phyloP scores from a whole-genome alignment of 2,329 filamentous ascomycete genomes.

The Tolypocladium guangdongense region DNA sequence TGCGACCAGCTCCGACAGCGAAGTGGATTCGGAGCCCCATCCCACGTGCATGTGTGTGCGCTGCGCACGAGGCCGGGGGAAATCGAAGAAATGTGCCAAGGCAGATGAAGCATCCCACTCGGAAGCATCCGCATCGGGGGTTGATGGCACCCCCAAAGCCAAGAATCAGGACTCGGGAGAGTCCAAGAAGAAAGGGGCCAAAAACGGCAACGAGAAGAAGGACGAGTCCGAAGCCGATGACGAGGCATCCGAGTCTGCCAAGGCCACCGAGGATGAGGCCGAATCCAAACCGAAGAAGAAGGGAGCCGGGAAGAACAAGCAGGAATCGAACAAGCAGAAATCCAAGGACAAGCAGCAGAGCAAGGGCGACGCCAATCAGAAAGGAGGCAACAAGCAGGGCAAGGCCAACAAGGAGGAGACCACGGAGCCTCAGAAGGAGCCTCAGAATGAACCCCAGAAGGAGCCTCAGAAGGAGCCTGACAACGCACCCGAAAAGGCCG shows the following conservation, averaged over 20 bases:
- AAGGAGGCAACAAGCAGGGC: slow-evolving; percentile 2
- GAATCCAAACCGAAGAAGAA: slow-evolving; percentile 1
- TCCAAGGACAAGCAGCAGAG: slow-evolving; percentile 7
- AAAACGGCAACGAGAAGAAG: slow-evolving; percentile 10
- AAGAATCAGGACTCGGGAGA: slow-evolving; percentile 2
- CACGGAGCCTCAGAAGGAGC: neutral
- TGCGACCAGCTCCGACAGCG: slow-evolving; percentile 11
- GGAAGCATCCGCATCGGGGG: neutral
- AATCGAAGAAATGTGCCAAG: slow-evolving; percentile 2
- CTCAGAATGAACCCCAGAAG: neutral
- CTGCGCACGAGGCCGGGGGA: slow-evolving; percentile 12
- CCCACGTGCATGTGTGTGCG: slow-evolving; percentile 16
- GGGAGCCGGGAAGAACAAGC: slow-evolving; percentile 3
- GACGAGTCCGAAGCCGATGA: slow-evolving; percentile 12
- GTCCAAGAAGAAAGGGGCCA: slow-evolving; percentile 9
- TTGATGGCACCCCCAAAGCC: neutral
- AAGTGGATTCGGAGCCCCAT: slow-evolving; percentile 22
- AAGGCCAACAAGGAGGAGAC: neutral
- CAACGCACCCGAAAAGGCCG: neutral
- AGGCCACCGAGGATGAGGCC: slow-evolving; percentile 8
- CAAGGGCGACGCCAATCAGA: slow-evolving; percentile 5
- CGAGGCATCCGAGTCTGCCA: slow-evolving; percentile 13
- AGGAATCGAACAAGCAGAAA: slow-evolving; percentile 6
- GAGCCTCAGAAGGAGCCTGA: neutral
- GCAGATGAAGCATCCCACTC: slow-evolving; percentile 1